Percentiles rank a stretch among this genome's conserved stretches.
Conservation (phyloP, 306 rosid species). For the Senna tora region DNA sequence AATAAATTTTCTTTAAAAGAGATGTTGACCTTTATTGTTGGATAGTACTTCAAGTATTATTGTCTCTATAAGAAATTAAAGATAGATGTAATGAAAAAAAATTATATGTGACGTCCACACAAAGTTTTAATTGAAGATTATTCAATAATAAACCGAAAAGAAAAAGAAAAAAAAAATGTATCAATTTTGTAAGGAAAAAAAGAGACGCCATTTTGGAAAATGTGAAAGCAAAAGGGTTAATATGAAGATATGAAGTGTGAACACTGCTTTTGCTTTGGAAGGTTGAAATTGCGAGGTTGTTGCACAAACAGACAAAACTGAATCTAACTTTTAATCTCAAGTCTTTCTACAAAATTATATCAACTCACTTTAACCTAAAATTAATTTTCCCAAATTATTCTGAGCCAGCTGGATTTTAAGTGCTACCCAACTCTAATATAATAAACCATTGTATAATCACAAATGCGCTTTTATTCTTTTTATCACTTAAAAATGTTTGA, state of each 20-base stretch:
- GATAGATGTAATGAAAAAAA: too few species aligned
- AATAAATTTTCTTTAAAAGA: too few species aligned
- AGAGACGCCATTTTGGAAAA: slow-evolving; percentile 9
- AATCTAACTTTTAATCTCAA: not conserved
- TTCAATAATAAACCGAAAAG: not conserved
- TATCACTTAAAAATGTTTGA: too few species aligned
- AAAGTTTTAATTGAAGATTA: not conserved
- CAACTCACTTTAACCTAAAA: not conserved
- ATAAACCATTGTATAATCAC: not conserved
- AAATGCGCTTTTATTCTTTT: too few species aligned
- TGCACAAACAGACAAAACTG: slow-evolving; percentile 36
- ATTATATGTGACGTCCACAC: too few species aligned
- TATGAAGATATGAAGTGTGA: not conserved
- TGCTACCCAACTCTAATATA: not conserved
- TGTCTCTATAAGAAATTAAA: too few species aligned
- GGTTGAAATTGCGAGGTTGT: slow-evolving; percentile 11
- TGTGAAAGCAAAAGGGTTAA: not conserved
- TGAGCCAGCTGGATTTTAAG: slow-evolving; percentile 16
- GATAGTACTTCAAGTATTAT: too few species aligned
- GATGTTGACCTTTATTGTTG: too few species aligned
- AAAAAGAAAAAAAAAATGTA: not conserved
- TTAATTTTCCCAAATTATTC: not conserved
- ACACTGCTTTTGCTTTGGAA: slow-evolving; percentile 16
- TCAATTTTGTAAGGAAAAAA: not conserved
- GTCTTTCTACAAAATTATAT: not conserved